phyloP scores from a whole-genome alignment of 2,329 filamentous ascomycete species.

The Ceratocystis variospora region DNA sequence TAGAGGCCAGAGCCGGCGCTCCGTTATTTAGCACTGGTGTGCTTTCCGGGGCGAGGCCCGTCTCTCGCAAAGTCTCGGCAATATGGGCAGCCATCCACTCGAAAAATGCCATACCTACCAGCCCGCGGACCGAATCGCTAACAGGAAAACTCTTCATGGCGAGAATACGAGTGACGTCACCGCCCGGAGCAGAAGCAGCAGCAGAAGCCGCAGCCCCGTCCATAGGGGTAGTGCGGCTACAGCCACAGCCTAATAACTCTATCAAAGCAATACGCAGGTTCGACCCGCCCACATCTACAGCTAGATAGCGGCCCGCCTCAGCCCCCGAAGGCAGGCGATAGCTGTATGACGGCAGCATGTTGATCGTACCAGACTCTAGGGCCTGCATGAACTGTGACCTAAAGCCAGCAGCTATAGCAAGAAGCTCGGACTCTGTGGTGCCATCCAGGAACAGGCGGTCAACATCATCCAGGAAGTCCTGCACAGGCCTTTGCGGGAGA shows the following conservation, averaged over 20 bases:
- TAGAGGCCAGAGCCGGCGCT: background rate
- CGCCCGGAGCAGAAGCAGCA: background rate
- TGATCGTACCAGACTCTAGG: conserved; percentile 38
- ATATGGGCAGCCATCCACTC: conserved; percentile 54
- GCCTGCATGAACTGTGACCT: conserved; percentile 42
- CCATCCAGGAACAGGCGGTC: conserved; percentile 39
- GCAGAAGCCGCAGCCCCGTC: background rate
- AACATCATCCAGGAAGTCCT: conserved; percentile 45
- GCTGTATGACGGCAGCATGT: conserved; percentile 54
- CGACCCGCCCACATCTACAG: conserved; percentile 56
- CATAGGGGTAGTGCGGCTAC: conserved; percentile 11
- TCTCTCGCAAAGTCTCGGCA: conserved; percentile 37
- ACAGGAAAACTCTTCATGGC: conserved; percentile 45
- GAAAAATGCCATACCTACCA: conserved; percentile 48
- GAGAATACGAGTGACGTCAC: conserved; percentile 10
- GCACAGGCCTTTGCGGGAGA: conserved; percentile 21
- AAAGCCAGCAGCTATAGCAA: conserved; percentile 35
- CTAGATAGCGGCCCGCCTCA: conserved; percentile 46
- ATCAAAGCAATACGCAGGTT: conserved; percentile 52
- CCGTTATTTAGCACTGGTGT: background rate
- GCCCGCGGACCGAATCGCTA: conserved; percentile 38
- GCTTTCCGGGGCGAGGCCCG: background rate
- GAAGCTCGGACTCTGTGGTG: conserved; percentile 31
- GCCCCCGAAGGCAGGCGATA: conserved; percentile 47
- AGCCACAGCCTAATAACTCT: conserved; percentile 37